Percentiles rank a stretch among this genome's conserved stretches.
phyloP scores from a whole-genome alignment of 805 yeast genomes.

The Saccharomycopsis amapae region DNA sequence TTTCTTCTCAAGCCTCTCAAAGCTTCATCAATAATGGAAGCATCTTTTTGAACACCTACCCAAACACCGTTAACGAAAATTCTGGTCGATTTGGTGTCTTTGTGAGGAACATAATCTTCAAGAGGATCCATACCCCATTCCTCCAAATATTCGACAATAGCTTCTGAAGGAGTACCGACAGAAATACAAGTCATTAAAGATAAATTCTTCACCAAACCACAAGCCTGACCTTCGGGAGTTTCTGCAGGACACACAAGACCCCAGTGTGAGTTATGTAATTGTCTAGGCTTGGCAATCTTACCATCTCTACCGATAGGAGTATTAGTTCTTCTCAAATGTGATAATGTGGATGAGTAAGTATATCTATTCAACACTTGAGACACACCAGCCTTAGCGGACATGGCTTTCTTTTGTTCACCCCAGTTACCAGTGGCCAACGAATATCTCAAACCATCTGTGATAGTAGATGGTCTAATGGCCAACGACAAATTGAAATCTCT shows the following conservation, averaged over 20 bases:
- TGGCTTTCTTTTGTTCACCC: slow-evolving; percentile 99
- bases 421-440: slow-evolving; percentile 99
- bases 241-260: slow-evolving; percentile 99
- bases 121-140: slow-evolving; percentile 99
- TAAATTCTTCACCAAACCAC: slow-evolving; percentile 96
- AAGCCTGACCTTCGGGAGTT: slow-evolving; percentile 99
- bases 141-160: slow-evolving; percentile 84
- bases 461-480: slow-evolving; percentile 95
- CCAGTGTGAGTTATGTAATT: slow-evolving; percentile 98
- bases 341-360: slow-evolving; percentile 96
- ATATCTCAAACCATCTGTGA: slow-evolving; percentile 94
- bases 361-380: slow-evolving; percentile 97
- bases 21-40: slow-evolving; percentile 84
- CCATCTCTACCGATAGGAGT: slow-evolving; percentile 99
- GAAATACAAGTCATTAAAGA: slow-evolving; percentile 97
- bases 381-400: slow-evolving; percentile 98
- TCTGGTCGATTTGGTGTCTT: slow-evolving; percentile 84
- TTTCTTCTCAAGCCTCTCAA: slow-evolving; percentile 87
- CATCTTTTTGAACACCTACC: slow-evolving; percentile 98
- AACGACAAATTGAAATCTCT: slow-evolving; percentile 93
- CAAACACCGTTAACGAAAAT: slow-evolving; percentile 98
- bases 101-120: slow-evolving; percentile 91
- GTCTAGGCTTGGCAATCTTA: slow-evolving; percentile 97
- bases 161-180: slow-evolving; percentile 96
- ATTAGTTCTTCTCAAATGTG: slow-evolving; percentile 97